Evolutionary conservation across 1,284 basidiomycete genomes (phyloP), one percentile per base, ranked within the genome.

Genomic region (Apiotrichum montevideense): DNA sequence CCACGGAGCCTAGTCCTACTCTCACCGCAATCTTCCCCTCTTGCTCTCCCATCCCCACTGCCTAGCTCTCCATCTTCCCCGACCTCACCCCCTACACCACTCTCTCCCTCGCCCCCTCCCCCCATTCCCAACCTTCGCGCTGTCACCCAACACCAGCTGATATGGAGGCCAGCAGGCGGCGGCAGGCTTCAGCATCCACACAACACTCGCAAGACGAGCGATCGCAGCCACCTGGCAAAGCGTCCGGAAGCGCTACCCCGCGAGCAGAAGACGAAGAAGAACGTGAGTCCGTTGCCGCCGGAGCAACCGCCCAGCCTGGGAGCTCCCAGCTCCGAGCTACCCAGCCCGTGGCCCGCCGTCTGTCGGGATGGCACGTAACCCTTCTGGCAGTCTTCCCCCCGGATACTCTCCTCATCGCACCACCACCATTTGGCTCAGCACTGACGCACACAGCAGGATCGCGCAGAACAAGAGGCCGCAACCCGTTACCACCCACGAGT

Each of bases 401-500:
- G 35, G 29, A 52, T 46, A 39, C 29, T 13, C 41, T n/a, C 34
- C 39, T 7, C 13, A 10, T 39, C 37, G 37, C 37, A 29, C 29
- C 29, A 29, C 29, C 29, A 29, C 29, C 29, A 29, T 14, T 2
- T 21, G 34, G 53, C 50, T 55, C 35, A 55, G 29, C 29, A 29
- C 29, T 29, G 29, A 29, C 29, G 29, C 52, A 47, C 21, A 3
- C n/a, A 14, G 41, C 54, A 67, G 71, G 58, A 39, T 67, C 63
- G 2, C 65, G 67, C 44, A 63, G 73, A 34, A 75, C 74, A 14
- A 60, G 75, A 44, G 63, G 64, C 13, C 61, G 71, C 15, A 73
- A 75, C 53, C 74, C 74, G 2, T 61, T 75, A 13, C 69, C 74
- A 41, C 74, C 74, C 1, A 65, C 68, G 29, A 57, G 65, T 8